These are phyloP conservation scores for Emergomyces pasteurianus DNA, from an alignment of 2,329 filamentous ascomycete genomes.

Conservation along the genomic window DNA sequence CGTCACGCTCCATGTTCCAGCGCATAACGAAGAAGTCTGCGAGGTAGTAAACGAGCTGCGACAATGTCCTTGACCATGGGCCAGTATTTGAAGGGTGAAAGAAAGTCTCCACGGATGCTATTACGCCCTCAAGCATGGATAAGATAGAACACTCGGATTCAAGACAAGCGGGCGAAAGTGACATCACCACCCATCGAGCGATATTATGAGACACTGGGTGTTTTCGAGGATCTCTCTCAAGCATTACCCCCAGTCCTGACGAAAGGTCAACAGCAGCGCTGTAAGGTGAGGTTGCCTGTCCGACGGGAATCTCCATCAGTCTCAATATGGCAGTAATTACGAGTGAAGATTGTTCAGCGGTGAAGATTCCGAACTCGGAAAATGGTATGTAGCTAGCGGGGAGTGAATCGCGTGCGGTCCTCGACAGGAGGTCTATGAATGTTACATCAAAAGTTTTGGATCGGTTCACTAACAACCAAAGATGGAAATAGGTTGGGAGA, in stretches of 20 bases:
- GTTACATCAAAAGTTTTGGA: conserved; percentile 78
- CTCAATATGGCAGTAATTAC: conserved; percentile 87
- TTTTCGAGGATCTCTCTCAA: conserved; percentile 89
- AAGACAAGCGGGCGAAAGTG: conserved; percentile 72
- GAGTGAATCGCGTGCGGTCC: conserved; percentile 74
- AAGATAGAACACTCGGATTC: conserved; percentile 68
- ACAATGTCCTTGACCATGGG: conserved; percentile 76
- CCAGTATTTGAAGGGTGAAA: conserved; percentile 97
- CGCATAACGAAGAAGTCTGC: conserved; percentile 94
- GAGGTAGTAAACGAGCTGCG: conserved; percentile 83
- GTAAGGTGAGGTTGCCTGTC: conserved; percentile 89
- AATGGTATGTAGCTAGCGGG: conserved; percentile 65
- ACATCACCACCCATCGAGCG: conserved; percentile 85
- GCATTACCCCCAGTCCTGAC: conserved; percentile 68
- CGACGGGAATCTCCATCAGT: conserved; percentile 88
- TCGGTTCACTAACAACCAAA: conserved; percentile 87
- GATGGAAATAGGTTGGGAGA: conserved; percentile 85
- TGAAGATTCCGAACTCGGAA: conserved; percentile 80
- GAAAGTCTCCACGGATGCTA: conserved; percentile 94
- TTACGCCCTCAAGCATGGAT: conserved; percentile 74
- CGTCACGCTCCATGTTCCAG: conserved; percentile 90
- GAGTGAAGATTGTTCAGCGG: conserved; percentile 76
- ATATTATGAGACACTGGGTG: conserved; percentile 87
- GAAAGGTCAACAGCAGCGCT: conserved; percentile 66
- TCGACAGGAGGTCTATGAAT: conserved; percentile 80